Conservation (phyloP, 2,329 filamentous ascomycete species). For the Aureobasidium sp. region DNA sequence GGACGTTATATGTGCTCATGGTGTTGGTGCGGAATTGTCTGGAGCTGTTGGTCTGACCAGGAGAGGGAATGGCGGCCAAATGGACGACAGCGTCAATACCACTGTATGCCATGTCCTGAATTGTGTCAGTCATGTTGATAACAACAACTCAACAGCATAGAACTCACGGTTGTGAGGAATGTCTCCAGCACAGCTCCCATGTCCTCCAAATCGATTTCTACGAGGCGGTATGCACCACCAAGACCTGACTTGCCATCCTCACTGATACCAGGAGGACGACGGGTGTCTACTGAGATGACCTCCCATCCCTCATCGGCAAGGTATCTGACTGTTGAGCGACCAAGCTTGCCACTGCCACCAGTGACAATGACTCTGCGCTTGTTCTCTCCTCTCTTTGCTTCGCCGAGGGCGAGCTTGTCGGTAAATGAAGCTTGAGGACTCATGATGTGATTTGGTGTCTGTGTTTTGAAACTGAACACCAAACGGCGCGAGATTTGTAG, state of each 20-base stretch:
- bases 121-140: not conserved
- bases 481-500: not conserved
- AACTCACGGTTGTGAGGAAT: conserved; percentile 18
- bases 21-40: conserved; percentile 23
- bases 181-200: conserved; percentile 23
- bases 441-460: not conserved
- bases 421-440: conserved; percentile 19
- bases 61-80: conserved; percentile 22
- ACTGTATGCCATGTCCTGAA: conserved; percentile 21
- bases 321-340: conserved; percentile 21
- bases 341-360: conserved; percentile 22
- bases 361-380: conserved; percentile 21
- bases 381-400: conserved; percentile 19
- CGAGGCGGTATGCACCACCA: conserved; percentile 20
- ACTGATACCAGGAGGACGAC: conserved; percentile 20
- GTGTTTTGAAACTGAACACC: not conserved
- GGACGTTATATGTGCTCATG: conserved; percentile 23
- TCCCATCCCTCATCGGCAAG: conserved; percentile 23
- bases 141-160: not conserved
- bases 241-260: conserved; percentile 23
- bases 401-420: conserved; percentile 22
- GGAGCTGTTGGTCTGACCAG: conserved; percentile 21
- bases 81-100: conserved; percentile 23
- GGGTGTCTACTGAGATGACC: conserved; percentile 22
- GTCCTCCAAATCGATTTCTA: conserved; percentile 23